Evolutionary conservation across 1,284 basidiomycete species (phyloP), one percentile per base, ranked within the genome.

Genomic region (Chalciporus sp.): DNA sequence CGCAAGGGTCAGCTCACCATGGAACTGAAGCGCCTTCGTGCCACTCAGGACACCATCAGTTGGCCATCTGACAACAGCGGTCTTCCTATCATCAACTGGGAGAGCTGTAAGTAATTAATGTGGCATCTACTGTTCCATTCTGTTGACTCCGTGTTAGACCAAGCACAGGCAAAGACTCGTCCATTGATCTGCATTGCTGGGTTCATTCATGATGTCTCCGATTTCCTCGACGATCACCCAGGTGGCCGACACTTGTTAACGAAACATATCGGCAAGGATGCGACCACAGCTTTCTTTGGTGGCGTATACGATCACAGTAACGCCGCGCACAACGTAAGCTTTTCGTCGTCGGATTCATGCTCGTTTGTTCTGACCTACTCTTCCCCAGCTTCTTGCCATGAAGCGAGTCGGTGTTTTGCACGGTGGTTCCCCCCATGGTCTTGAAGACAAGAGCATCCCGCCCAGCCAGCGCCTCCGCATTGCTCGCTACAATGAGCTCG

Each of bases 301-400:
- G 94, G 94, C 63, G 90, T 95, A 2, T 95, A 95, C 69, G 92
- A 95, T 60, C 94, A 96, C 70, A 94, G 91, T 23, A 95, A 95
- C 67, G 93, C 92, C 39, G 94, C 94, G 3, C 90, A 94, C 74
- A 91, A 91, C 63, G 86, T 89, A 67, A 46, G 85, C 69, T 29
- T 19, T 52, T 4, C 4, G 3, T 27, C 49, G 17, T 1, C n/a
- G n/a, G n/a, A 4, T 17, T 33, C 41, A 47, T 31, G 1, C 14
- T 14, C 16, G 19, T 17, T 20, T 20, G 44, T 52, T 7, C 44
- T 67, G 65, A 73, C 67, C 28, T 23, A 19, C 31, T 49, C 6
- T 6, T 45, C 12, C 2, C 31, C 62, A 84, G 83, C 67, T 92
- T 49, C 81, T 94, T 41, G 87, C 90, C 2, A 94, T 94, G 91